Base-by-base conservation (phyloP, 2,329 filamentous ascomycete genomes). In the Colletotrichum falcatum region DNA sequence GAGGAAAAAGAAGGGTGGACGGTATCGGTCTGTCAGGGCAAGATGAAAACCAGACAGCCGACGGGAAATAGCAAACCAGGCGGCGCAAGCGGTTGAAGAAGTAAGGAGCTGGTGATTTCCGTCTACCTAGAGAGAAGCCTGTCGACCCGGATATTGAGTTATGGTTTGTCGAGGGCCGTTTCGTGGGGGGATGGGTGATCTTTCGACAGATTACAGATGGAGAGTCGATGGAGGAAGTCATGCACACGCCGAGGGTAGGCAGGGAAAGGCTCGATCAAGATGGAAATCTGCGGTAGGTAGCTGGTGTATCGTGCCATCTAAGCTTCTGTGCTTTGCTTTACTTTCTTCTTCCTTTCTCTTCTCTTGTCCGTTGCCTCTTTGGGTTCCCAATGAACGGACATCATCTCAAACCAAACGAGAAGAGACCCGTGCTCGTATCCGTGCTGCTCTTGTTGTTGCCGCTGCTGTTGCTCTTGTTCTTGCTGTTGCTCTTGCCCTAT, bases 91-190 rank as follows among this genome's bases (percentile, higher is more conserved):
- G 39, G 46, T 26, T 42, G 26, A 48, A 53, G 26, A 48, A 53
- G 51, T 70, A 58, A 51, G 51, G 28, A 37, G 39, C 5, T 28
- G 51, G 51, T 14, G 44, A 37, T 46, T 44, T n/a, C 63, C 37
- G 49, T 42, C 18, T 28, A 39, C 23, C 49, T 14, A 55, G n/a
- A 61, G 48, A 39, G 18, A 9, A 55, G 35, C 28, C 28, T 48
- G 44, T 48, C 20, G n/a, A 23, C 3, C n/a, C 30, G 7, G 35
- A 61, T 62, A 67, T 62, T 67, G 58, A 67, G 67, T 70, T 66
- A 62, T 67, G 58, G 63, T 70, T 67, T 67, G 42, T 46, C 39
- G 55, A 62, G 11, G 9, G 37, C 51, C 61, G 67, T 70, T 70
- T 67, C 63, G 51, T 53, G 49, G n/a, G 49, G n/a, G 44, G 37